These are phyloP conservation scores for Chrysoporthe deuterocubensis DNA, from an alignment of 2,329 filamentous ascomycete species.

Conservation along the genomic window DNA sequence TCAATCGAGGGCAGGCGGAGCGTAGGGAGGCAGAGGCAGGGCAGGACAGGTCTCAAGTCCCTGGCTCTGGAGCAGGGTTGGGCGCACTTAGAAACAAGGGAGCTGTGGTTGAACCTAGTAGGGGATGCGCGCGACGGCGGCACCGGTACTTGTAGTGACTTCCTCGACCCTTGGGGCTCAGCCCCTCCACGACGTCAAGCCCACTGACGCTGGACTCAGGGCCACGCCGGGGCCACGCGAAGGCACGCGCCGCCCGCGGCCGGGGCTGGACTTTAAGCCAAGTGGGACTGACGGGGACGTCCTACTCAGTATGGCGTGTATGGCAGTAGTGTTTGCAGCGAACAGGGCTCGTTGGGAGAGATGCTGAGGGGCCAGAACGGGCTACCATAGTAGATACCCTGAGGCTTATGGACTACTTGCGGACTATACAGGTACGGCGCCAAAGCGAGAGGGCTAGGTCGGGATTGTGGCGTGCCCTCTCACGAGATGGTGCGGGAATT, in stretches of 20 bases:
- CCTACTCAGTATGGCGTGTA: neutral
- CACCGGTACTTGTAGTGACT: slow-evolving; percentile 11
- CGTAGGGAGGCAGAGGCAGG: slow-evolving; percentile 7
- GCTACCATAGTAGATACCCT: too few relatives aligned
- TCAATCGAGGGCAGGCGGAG: slow-evolving; percentile 3
- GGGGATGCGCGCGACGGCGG: neutral
- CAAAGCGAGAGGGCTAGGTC: neutral
- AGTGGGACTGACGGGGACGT: neutral
- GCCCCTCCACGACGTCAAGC: neutral
- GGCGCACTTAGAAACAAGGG: slow-evolving; percentile 11
- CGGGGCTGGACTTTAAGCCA: neutral
- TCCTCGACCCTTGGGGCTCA: neutral
- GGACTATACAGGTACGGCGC: neutral
- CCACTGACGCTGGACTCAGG: neutral
- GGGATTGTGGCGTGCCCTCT: neutral
- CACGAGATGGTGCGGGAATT: neutral
- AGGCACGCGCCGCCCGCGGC: neutral
- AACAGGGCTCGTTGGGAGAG: neutral
- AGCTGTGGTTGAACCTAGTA: slow-evolving; percentile 1
- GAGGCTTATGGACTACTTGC: too few relatives aligned
- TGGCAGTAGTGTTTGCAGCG: neutral
- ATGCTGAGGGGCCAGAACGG: neutral
- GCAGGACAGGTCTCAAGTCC: neutral
- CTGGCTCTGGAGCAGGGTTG: neutral
- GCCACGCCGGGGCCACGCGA: neutral